phyloP scores from a whole-genome alignment of 495 filamentous ascomycete species.

The Daldinia bambusicola region DNA sequence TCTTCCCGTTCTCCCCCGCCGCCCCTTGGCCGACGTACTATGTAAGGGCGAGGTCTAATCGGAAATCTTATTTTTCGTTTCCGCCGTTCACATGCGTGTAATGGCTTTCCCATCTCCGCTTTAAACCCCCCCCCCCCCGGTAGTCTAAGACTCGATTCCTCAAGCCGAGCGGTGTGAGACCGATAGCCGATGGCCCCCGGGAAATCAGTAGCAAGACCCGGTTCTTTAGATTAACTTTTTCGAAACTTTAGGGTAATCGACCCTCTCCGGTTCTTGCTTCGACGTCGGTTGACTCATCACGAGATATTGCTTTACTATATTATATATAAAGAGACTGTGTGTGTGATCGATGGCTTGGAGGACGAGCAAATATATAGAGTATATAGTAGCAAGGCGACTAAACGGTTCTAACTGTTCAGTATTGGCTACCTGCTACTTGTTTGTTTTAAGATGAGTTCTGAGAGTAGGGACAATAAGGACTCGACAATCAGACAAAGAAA shows the following conservation, averaged over 20 bases:
- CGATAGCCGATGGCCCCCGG: conserved; percentile 26
- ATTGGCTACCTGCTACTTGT: not conserved
- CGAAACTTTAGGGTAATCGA: not conserved
- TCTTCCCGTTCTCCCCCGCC: conserved; percentile 5
- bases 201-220: not conserved
- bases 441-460: not conserved
- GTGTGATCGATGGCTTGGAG: not conserved
- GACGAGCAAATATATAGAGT: not conserved
- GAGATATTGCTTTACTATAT: not conserved
- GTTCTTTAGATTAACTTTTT: not conserved
- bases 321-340: not conserved
- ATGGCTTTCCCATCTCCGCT: conserved; percentile 14
- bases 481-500: not conserved
- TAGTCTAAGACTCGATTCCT: not conserved
- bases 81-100: not conserved
- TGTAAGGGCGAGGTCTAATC: not conserved
- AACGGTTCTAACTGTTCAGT: not conserved
- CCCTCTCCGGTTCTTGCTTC: not conserved
- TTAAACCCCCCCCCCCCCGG: not conserved
- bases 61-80: not conserved
- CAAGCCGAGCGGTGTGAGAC: conserved; percentile 7
- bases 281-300: not conserved
- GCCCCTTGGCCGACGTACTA: conserved; percentile 8
- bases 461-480: not conserved
- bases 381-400: not conserved